Evolutionary conservation across 495 filamentous ascomycete species (phyloP).

Genomic region (Hyaloscypha bicolor): DNA sequence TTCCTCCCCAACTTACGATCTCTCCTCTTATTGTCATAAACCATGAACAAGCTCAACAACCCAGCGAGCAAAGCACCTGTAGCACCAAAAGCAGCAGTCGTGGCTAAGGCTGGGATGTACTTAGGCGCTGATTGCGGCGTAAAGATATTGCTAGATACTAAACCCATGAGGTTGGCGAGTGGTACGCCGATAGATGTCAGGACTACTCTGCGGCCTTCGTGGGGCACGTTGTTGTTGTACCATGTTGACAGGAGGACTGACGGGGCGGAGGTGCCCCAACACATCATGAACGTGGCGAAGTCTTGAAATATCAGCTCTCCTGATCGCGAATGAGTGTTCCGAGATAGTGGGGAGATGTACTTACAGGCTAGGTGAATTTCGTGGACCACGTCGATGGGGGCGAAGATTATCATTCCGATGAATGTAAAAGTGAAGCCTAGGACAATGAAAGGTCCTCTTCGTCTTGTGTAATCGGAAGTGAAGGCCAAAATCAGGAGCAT

Average conservation of each 20-base stretch:
- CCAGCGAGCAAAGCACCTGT: constrained; percentile 60
- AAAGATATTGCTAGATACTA: constrained; percentile 76
- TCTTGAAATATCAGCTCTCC: constrained; percentile 30
- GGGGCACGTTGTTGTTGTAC: constrained; percentile 83
- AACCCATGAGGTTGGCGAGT: constrained; percentile 78
- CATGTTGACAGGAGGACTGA: constrained; percentile 59
- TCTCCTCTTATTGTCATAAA: constrained; percentile 66
- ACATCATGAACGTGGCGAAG: constrained; percentile 83
- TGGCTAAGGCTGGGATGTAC: constrained; percentile 73
- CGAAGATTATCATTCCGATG: constrained; percentile 75
- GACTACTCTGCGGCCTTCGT: constrained; percentile 71
- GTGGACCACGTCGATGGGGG: constrained; percentile 62
- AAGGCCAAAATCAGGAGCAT: constrained; percentile 73
- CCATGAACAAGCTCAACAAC: constrained; percentile 67
- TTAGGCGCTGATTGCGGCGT: constrained; percentile 69
- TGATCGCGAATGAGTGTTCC: not conserved
- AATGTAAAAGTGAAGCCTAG: constrained; percentile 74
- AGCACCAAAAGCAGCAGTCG: constrained; percentile 73
- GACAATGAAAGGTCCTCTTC: constrained; percentile 74
- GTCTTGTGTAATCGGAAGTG: constrained; percentile 61
- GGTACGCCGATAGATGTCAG: constrained; percentile 76
- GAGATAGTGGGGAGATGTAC: not conserved
- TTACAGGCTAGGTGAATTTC: constrained; percentile 61
- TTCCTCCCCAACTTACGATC: constrained; percentile 62
- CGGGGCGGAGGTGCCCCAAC: constrained; percentile 65